Percentiles rank a stretch among this genome's conserved stretches.
phyloP scores from a whole-genome alignment of 2,329 filamentous ascomycete species.

The Talaromyces marneffei region DNA sequence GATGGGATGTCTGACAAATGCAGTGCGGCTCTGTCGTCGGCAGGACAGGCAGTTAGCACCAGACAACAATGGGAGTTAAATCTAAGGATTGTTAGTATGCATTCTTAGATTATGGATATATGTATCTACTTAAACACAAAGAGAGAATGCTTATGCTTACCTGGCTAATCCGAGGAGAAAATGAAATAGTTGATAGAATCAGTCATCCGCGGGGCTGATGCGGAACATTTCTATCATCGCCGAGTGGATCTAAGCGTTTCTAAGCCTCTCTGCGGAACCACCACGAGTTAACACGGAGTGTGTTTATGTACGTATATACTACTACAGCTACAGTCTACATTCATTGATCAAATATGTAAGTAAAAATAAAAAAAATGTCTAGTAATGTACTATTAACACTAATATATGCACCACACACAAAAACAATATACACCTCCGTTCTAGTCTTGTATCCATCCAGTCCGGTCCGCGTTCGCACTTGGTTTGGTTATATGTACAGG shows the following conservation, averaged over 20 bases:
- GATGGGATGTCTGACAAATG: not conserved
- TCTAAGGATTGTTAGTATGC: not conserved
- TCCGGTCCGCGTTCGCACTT: not conserved
- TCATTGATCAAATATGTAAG: not conserved
- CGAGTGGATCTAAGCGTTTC: conserved; percentile 1
- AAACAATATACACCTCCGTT: not conserved
- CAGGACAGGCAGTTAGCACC: not conserved
- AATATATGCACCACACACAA: not conserved
- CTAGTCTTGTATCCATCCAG: not conserved
- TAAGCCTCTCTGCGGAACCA: not conserved
- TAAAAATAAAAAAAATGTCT: too few species aligned
- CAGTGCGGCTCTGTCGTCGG: not conserved
- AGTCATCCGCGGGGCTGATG: not conserved
- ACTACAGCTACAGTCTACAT: not conserved
- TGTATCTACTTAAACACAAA: not conserved
- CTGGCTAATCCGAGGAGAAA: not conserved
- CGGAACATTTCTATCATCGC: conserved; percentile 1
- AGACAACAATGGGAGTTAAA: not conserved
- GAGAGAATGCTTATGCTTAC: not conserved
- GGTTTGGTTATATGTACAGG: conserved; percentile 6
- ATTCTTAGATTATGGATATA: not conserved
- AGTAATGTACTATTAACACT: not conserved
- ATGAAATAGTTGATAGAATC: not conserved
- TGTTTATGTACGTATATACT: not conserved
- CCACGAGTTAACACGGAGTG: too few species aligned